Conservation (phyloP, 179 eudicot species). For the Dionaea muscipula region DNA sequence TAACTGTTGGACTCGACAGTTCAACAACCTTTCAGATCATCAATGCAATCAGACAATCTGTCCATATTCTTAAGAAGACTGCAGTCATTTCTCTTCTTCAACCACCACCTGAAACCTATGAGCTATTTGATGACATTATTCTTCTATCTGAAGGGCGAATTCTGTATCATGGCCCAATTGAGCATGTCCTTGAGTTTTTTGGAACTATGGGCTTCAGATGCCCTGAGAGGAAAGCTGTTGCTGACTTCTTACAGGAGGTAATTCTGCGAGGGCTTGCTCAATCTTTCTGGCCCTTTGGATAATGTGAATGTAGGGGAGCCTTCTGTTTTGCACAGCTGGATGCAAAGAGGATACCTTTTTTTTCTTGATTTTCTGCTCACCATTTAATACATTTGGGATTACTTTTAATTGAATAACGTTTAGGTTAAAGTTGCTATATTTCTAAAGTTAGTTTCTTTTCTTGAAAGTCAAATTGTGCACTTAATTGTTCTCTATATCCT, state of each 20-base stretch:
- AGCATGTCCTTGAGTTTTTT: conserved; percentile 4
- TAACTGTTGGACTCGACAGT: conserved; percentile 12
- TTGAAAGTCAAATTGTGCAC: no score
- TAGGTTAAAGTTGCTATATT: no score
- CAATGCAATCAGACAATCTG: conserved; percentile 12
- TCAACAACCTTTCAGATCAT: conserved; percentile 12
- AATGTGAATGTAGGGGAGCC: no score
- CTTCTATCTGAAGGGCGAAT: conserved; percentile 3
- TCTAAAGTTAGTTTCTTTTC: no score
- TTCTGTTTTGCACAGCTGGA: no score
- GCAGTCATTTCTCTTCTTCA: conserved; percentile 12
- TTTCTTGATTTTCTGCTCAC: no score
- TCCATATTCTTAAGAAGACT: conserved; percentile 9
- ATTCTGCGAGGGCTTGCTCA: no score
- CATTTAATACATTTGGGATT: no score
- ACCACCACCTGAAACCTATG: conserved; percentile 12
- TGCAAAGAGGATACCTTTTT: no score
- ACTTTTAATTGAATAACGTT: no score
- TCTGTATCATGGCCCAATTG: conserved; percentile 5
- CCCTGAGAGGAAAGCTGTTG: conserved; percentile 7
- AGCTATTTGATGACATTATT: conserved; percentile 11
- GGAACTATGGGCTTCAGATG: conserved; percentile 1
- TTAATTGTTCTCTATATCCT: no score
- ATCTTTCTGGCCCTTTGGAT: no score
- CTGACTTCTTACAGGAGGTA: conserved; percentile 10